Conservation (phyloP, 179 eudicot species). For the Nepenthes alata region DNA sequence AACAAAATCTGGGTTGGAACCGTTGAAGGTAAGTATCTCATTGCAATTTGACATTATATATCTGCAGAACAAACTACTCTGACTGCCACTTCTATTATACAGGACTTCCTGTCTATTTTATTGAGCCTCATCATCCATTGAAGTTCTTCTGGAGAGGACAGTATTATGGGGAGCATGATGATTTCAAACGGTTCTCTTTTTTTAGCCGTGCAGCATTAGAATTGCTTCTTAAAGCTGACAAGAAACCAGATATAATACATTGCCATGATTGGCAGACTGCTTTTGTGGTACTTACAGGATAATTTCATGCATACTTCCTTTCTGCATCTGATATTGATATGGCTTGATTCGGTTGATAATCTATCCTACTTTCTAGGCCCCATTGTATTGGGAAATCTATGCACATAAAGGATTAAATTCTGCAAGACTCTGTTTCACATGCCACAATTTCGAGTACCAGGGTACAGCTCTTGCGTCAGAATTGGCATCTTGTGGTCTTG, state of each 20-base stretch:
- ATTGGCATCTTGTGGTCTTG: conserved; percentile 90
- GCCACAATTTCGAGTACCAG: conserved; percentile 98
- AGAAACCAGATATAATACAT: conserved; percentile 91
- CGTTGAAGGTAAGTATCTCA: conserved; percentile 60
- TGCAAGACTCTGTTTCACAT: conserved; percentile 91
- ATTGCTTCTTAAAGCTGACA: conserved; percentile 73
- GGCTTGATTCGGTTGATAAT: not conserved
- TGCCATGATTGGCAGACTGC: conserved; percentile 99
- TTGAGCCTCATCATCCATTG: conserved; percentile 90
- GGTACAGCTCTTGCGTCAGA: conserved; percentile 83
- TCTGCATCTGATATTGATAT: not conserved
- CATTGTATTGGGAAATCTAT: conserved; percentile 94
- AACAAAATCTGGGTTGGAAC: conserved; percentile 90
- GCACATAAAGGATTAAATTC: conserved; percentile 83
- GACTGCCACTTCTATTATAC: conserved; percentile 10
- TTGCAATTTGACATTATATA: not conserved
- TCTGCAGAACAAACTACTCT: not conserved
- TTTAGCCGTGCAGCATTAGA: conserved; percentile 97
- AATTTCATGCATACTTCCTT: not conserved
- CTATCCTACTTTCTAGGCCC: conserved; percentile 41
- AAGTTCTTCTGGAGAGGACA: conserved; percentile 92
- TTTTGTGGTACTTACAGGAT: conserved; percentile 56
- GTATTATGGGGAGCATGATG: conserved; percentile 87
- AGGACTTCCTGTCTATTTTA: conserved; percentile 98
- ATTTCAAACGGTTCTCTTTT: conserved; percentile 85